phyloP scores from a whole-genome alignment of 257 asterid species.

The Plectranthus barbatus region DNA sequence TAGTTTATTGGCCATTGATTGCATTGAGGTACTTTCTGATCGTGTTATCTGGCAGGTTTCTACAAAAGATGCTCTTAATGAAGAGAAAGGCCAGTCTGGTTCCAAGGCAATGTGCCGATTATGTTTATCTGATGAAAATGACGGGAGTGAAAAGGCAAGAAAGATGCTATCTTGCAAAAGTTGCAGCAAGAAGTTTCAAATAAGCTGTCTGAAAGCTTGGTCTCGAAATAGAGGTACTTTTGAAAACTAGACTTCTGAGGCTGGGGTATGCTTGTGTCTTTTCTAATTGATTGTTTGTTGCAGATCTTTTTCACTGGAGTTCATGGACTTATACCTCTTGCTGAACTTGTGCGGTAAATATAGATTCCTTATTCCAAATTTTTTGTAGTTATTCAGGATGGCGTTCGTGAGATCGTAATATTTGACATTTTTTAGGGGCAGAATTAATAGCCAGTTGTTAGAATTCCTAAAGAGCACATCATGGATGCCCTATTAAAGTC shows the following conservation, averaged over 20 bases:
- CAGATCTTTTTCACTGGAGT: conserved; percentile 98
- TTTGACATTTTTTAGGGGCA: background rate
- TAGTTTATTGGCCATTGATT: conserved; percentile 6
- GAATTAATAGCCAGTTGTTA: background rate
- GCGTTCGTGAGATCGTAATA: background rate
- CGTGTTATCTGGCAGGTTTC: conserved; percentile 29
- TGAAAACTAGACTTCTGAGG: conserved; percentile 8
- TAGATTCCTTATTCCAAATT: conserved; percentile 7
- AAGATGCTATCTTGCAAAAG: conserved; percentile 82
- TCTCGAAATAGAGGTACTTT: conserved; percentile 67
- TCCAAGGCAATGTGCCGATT: conserved; percentile 65
- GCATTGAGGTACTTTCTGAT: background rate
- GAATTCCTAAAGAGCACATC: conserved; percentile 6
- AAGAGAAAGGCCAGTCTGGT: conserved; percentile 48
- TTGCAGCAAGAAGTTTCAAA: conserved; percentile 85
- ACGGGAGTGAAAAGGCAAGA: conserved; percentile 73
- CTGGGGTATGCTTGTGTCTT: conserved; percentile 10
- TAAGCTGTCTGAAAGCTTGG: conserved; percentile 81
- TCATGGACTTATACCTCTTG: conserved; percentile 95
- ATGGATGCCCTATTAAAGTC: background rate
- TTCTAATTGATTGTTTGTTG: conserved; percentile 15
- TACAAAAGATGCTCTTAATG: conserved; percentile 46
- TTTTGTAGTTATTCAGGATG: background rate
- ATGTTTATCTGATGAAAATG: conserved; percentile 77
- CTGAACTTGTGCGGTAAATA: conserved; percentile 74